These are phyloP conservation scores for Rutstroemia sp. DNA, from an alignment of 2,329 filamentous ascomycete species.

Conservation along the genomic window DNA sequence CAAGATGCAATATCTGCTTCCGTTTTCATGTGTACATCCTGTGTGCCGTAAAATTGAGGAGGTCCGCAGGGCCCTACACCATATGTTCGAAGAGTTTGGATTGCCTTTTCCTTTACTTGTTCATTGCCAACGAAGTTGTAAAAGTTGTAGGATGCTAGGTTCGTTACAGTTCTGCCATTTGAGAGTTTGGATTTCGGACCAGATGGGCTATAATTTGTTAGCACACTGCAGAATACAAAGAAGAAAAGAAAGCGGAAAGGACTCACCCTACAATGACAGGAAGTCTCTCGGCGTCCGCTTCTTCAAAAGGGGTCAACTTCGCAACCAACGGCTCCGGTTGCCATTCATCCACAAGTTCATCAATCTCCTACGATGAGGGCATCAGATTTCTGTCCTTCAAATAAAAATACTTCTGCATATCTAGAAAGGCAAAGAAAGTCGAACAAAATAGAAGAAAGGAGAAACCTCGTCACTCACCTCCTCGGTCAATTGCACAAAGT, in stretches of 20 bases:
- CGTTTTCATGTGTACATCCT: slow-evolving; percentile 96
- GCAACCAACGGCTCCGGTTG: slow-evolving; percentile 84
- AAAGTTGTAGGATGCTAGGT: slow-evolving; percentile 93
- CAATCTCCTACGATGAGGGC: slow-evolving; percentile 61
- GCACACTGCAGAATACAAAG: neutral
- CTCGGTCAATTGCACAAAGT: slow-evolving; percentile 81
- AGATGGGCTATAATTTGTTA: slow-evolving; percentile 55
- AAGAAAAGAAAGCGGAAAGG: neutral
- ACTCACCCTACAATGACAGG: slow-evolving; percentile 81
- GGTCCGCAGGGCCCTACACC: slow-evolving; percentile 95
- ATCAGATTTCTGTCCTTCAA: neutral
- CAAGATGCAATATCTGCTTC: slow-evolving; percentile 90
- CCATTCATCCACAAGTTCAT: slow-evolving; percentile 96
- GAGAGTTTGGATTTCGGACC: slow-evolving; percentile 84
- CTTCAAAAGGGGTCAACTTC: slow-evolving; percentile 66
- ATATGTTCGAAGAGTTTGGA: slow-evolving; percentile 88
- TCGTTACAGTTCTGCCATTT: slow-evolving; percentile 84
- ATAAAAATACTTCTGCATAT: no score
- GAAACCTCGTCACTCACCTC: slow-evolving; percentile 41
- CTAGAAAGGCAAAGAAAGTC: no score
- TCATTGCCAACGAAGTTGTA: slow-evolving; percentile 97
- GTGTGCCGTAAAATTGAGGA: slow-evolving; percentile 95
- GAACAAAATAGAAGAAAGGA: no score
- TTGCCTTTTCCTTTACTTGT: slow-evolving; percentile 86
- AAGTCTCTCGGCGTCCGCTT: slow-evolving; percentile 73